Percentiles rank a stretch among this genome's conserved stretches.
phyloP scores from a whole-genome alignment of 140 eudicot genomes.

The Oenanthe javanica region DNA sequence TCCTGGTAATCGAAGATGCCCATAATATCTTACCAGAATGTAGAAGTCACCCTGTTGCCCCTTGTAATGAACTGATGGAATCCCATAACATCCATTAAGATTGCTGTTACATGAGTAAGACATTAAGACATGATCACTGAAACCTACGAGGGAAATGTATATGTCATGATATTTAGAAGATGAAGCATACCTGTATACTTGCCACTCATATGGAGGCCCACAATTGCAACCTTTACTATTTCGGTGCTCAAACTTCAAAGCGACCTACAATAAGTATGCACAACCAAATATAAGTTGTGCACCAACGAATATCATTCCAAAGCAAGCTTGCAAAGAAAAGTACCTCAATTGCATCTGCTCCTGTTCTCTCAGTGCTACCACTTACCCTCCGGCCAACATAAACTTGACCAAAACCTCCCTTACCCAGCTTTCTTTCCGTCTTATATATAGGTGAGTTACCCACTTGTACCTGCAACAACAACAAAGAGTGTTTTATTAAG shows the following conservation, averaged over 20 bases:
- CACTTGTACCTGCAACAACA: constrained; percentile 80
- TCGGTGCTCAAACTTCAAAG: constrained; percentile 95
- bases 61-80: constrained; percentile 90
- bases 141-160: not conserved
- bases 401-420: constrained; percentile 99
- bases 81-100: constrained; percentile 90
- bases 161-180: constrained; percentile 4
- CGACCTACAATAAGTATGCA: constrained; percentile 40
- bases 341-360: constrained; percentile 97
- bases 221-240: constrained; percentile 96
- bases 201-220: constrained; percentile 99
- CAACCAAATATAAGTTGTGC: not conserved
- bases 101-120: constrained; percentile 35
- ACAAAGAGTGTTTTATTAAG: constrained; percentile 6
- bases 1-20: constrained; percentile 3
- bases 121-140: not conserved
- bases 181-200: constrained; percentile 74
- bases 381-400: constrained; percentile 82
- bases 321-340: not conserved
- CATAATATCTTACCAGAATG: constrained; percentile 66
- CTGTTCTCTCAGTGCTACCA: constrained; percentile 77
- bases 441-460: constrained; percentile 80
- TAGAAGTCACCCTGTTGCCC: constrained; percentile 97
- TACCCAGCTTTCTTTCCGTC: constrained; percentile 87
- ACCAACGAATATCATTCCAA: not conserved